Evolutionary conservation across 306 rosid species (phyloP).

Genomic region (Senna tora): DNA sequence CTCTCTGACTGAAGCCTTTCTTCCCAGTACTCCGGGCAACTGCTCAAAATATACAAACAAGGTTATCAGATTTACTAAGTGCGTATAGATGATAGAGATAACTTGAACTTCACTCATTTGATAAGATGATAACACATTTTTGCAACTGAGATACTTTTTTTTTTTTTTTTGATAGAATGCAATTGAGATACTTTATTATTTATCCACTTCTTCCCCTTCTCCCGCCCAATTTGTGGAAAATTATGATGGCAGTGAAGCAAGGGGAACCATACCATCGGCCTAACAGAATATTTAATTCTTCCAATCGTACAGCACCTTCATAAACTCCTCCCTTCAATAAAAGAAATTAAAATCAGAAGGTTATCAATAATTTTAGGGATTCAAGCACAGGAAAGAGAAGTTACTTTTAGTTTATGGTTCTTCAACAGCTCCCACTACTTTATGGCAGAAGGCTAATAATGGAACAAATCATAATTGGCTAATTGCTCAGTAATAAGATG

Average conservation of each 20-base stretch:
- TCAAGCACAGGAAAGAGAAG: not conserved
- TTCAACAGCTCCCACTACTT: not conserved
- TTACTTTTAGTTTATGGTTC: slow-evolving; percentile 3
- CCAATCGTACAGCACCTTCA: slow-evolving; percentile 72
- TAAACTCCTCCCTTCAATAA: slow-evolving; percentile 60
- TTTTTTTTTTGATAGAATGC: no score
- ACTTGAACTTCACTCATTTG: not conserved
- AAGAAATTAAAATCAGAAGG: slow-evolving; percentile 9
- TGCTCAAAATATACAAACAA: slow-evolving; percentile 32
- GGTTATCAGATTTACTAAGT: slow-evolving; percentile 6
- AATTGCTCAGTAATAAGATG: not conserved
- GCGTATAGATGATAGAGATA: no score
- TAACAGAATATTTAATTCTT: slow-evolving; percentile 68
- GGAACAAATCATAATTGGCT: not conserved
- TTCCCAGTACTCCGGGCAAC: slow-evolving; percentile 81
- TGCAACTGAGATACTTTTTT: no score
- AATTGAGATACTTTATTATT: not conserved
- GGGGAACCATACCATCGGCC: slow-evolving; percentile 54
- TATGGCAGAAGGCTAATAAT: not conserved
- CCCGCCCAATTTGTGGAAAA: not conserved
- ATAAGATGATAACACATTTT: no score
- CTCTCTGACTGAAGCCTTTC: slow-evolving; percentile 67
- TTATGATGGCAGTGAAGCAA: not conserved
- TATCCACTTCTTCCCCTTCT: not conserved
- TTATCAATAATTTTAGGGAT: slow-evolving; percentile 14